Conservation (phyloP, 768 basidiomycete genomes). For the Podaxis mareebaensis region DNA sequence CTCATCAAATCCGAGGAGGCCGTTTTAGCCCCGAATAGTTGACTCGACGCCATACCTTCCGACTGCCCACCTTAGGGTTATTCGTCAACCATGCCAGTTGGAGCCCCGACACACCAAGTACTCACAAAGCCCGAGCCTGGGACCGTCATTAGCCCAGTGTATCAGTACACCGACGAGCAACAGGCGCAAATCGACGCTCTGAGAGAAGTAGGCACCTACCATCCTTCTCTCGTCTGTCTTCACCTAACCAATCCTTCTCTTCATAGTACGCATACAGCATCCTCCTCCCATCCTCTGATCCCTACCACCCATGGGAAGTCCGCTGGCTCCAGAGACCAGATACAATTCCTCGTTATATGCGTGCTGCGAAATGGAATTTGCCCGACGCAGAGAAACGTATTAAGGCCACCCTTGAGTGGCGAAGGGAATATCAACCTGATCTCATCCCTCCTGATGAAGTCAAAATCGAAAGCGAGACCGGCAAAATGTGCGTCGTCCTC, state of each 20-base stretch:
- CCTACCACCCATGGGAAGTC: constrained; percentile 76
- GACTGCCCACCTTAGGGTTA: background rate
- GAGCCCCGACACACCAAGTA: constrained; percentile 30
- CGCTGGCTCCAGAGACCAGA: constrained; percentile 73
- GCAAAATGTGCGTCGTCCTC: constrained; percentile 70
- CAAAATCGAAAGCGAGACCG: constrained; percentile 77
- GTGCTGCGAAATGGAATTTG: constrained; percentile 83
- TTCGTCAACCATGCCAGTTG: background rate
- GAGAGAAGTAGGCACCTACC: constrained; percentile 49
- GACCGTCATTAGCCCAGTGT: constrained; percentile 52
- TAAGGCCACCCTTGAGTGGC: constrained; percentile 79
- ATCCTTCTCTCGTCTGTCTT: constrained; percentile 2
- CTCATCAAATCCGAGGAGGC: background rate
- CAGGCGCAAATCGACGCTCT: constrained; percentile 57
- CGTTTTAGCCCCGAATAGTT: background rate
- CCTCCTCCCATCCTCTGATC: constrained; percentile 62
- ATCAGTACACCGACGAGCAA: constrained; percentile 67
- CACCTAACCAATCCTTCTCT: background rate
- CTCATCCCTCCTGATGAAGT: constrained; percentile 81
- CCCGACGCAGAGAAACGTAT: constrained; percentile 78
- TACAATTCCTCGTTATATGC: constrained; percentile 75
- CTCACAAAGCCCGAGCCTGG: constrained; percentile 57
- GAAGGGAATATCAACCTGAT: constrained; percentile 83
- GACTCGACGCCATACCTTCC: background rate
- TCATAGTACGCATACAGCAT: constrained; percentile 69